Evolutionary conservation across 208 protist species (phyloP), one percentile per base, ranked within the genome.

Genomic region (Leishmania lainsoni): DNA sequence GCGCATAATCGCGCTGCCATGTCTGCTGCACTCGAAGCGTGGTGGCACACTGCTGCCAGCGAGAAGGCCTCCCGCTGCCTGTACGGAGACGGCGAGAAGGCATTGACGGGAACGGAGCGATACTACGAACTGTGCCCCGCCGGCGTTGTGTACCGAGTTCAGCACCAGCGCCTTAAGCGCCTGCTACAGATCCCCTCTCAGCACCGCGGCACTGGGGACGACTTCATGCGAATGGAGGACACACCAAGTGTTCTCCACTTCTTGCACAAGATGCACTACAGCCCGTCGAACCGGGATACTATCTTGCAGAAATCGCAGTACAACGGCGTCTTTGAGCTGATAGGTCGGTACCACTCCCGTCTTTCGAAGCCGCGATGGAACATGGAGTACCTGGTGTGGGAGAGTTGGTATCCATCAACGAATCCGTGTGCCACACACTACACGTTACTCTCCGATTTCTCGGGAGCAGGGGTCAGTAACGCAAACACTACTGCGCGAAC

Each of bases 61-160:
- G 71, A 76, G 49, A 49, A 78, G 2, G 6, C 51, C 1, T 83
- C 85, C 12, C 84, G 84, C 16, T 96, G 94, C 73, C 77, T 97
- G 22, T 97, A 90, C 79, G 94, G 92, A 29, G 90, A 95, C 73
- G 92, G 87, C 48, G 94, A 95, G 61, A 78, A 81, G n/a, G 35
- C 75, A 9, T 66, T 92, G 26, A 96, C 90, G 0, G 87, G 86
- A 3, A 87, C 80, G n/a, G 68, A 81, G 26, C 86, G 89, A 20
- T 97, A 89, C 81, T 96, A 95, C 78, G 75, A 88, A 52, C 71
- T 97, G 61, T 96, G 92, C 75, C 89, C 91, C 0, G 10, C 52
- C 1, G 87, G 87, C 3, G 32, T 56, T n/a, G 80, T 93, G n/a
- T 83, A 73, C 39, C 93, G 92, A 45, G 85, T 97, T 70, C 87